phyloP scores from a whole-genome alignment of 225 moss, liverwort and hornwort genomes.

The Pleurozium schreberi region DNA sequence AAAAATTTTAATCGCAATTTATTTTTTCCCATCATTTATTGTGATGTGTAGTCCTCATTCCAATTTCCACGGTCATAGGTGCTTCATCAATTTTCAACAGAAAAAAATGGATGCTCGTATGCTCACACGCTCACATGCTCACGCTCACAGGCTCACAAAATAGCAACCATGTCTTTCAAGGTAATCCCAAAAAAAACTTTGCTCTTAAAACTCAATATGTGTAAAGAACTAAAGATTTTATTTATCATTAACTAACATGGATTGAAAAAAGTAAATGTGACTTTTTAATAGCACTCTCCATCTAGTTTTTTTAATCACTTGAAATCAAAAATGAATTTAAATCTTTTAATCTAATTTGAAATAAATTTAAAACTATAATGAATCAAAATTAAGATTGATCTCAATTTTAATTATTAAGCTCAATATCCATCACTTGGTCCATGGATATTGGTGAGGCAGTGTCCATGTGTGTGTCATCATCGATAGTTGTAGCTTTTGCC shows the following conservation, averaged over 20 bases:
- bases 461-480: background rate
- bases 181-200: background rate
- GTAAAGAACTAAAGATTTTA: background rate
- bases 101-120: too few relatives aligned
- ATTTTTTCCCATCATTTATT: too few relatives aligned
- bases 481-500: background rate
- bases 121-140: too few relatives aligned
- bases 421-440: background rate
- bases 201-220: too few relatives aligned
- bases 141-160: too few relatives aligned
- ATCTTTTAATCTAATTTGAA: background rate
- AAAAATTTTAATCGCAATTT: too few relatives aligned
- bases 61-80: too few relatives aligned
- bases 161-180: too few relatives aligned
- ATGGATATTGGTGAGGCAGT: background rate
- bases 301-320: background rate
- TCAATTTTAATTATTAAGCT: background rate
- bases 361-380: too few relatives aligned
- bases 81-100: too few relatives aligned
- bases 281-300: background rate
- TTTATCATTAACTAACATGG: background rate
- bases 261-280: background rate
- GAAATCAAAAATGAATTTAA: too few relatives aligned
- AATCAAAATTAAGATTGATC: background rate
- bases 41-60: too few relatives aligned